These are phyloP conservation scores for Digitaria exilis DNA, from an alignment of 202 grass and related monocot species.

Conservation along the genomic window DNA sequence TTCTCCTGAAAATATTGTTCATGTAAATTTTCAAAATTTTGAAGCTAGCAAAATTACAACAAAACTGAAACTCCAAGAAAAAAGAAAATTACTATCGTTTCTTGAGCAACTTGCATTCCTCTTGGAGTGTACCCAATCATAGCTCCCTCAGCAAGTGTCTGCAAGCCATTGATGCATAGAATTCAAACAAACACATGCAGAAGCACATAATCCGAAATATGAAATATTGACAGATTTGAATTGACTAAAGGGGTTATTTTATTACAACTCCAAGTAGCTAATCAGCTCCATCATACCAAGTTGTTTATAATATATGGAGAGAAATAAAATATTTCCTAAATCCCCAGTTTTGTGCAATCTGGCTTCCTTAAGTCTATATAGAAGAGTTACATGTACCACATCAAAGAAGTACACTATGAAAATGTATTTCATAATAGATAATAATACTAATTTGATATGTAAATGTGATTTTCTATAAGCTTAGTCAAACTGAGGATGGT, in stretches of 20 bases:
- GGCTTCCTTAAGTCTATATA: neutral
- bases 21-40: constrained; percentile 20
- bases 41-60: neutral
- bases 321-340: neutral
- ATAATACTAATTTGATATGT: neutral
- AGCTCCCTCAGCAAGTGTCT: constrained; percentile 89
- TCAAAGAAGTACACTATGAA: neutral
- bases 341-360: neutral
- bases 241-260: neutral
- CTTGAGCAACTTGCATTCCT: constrained; percentile 99
- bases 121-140: constrained; percentile 87
- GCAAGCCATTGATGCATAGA: constrained; percentile 33
- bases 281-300: neutral
- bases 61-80: constrained; percentile 3
- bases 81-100: constrained; percentile 65
- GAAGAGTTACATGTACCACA: neutral
- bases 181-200: constrained; percentile 1
- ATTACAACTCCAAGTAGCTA: neutral
- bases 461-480: neutral
- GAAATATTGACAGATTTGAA: neutral
- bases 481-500: neutral
- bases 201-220: neutral
- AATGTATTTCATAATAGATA: neutral
- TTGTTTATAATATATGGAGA: constrained; percentile 25
- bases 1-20: constrained; percentile 67